Conservation (phyloP, 2,329 filamentous ascomycete genomes). For the Arthrobotrys sinensis region DNA sequence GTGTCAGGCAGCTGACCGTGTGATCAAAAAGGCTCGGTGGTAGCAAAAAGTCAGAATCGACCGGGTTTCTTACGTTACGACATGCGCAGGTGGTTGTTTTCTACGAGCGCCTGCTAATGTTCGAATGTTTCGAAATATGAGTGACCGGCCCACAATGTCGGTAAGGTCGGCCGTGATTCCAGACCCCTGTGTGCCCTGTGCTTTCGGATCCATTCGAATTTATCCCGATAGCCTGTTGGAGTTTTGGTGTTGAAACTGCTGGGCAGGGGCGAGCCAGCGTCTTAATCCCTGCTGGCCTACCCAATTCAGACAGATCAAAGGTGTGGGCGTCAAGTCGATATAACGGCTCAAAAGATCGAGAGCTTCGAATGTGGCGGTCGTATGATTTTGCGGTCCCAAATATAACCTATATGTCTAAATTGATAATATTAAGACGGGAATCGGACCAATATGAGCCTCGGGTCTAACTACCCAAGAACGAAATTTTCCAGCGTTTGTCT, state of each 20-base stretch:
- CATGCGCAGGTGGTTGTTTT: conserved; percentile 32
- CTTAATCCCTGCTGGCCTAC: conserved; percentile 18
- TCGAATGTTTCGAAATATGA: conserved; percentile 47
- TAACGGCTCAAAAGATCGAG: conserved; percentile 5
- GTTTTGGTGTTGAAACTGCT: conserved; percentile 47
- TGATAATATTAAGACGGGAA: conserved; percentile 9
- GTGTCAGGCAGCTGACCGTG: conserved; percentile 43
- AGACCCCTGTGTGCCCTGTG: conserved; percentile 44
- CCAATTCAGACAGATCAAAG: not conserved
- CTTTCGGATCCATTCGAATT: conserved; percentile 53
- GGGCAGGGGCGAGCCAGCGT: conserved; percentile 30
- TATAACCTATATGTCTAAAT: conserved; percentile 13
- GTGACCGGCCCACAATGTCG: conserved; percentile 46
- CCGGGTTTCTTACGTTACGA: conserved; percentile 33
- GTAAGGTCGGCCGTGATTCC: conserved; percentile 57
- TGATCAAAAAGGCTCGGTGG: conserved; percentile 25
- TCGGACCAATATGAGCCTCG: not conserved
- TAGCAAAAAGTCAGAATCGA: conserved; percentile 31
- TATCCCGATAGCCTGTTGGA: conserved; percentile 54
- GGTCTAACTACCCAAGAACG: not conserved
- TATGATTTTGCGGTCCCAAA: conserved; percentile 21
- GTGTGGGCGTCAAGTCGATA: conserved; percentile 17
- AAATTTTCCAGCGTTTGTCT: not conserved
- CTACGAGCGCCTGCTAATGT: conserved; percentile 20
- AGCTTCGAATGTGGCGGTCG: conserved; percentile 3